Base-by-base conservation (phyloP, 257 asterid species). In the Vinca minor region DNA sequence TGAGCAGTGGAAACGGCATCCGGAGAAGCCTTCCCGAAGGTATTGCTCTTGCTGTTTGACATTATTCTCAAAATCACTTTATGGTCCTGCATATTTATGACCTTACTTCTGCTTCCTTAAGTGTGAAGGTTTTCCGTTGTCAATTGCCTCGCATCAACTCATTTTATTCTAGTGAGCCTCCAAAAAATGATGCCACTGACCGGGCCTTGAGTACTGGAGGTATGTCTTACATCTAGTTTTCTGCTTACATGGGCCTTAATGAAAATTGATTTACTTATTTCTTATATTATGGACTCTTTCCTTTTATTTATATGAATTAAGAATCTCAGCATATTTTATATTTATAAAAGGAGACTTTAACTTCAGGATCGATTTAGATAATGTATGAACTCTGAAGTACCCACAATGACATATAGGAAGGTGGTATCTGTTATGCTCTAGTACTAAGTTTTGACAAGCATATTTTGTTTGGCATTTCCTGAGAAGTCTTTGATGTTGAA, bases 121-220 rank as follows among this genome's bases (percentile, higher is more conserved):
- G 96, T 75, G 89, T 89, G 67, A 89, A 87, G 88, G 88, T 83
- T 67, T 85, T 87, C 13, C 82, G 97, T 62, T 87, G 90, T 76
- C 97, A 89, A 78, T 72, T 89, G 76, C 94, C 95, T 8, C 81
- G 75, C 18, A 55, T 41, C 58, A 93, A 93, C 81, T 58, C 88
- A 2, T 89, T 89, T 74, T 93, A 89, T 77, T 83, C 94, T 52
- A 66, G 84, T 21, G 88, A 89, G 58, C 77, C 91, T 54, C 99
- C 99, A 5, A 70, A 72, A 45, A 69, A 71, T 42, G 79, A 89
- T 76, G 97, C 96, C 50, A 76, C 79, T 34, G 83, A 77, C 67
- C 83, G 74, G 64, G 90, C 88, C 53, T 74, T 81, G 73, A 73
- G 82, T 54, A 58, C 71, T 17, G 94, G 88, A 84, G 96, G 97